A percentile compares a stretch with the other conserved stretches of the same genome.
Evolutionary conservation across 371 early-diverging fungal genomes (phyloP).

Genomic region (Actinomortierella ambigua): DNA sequence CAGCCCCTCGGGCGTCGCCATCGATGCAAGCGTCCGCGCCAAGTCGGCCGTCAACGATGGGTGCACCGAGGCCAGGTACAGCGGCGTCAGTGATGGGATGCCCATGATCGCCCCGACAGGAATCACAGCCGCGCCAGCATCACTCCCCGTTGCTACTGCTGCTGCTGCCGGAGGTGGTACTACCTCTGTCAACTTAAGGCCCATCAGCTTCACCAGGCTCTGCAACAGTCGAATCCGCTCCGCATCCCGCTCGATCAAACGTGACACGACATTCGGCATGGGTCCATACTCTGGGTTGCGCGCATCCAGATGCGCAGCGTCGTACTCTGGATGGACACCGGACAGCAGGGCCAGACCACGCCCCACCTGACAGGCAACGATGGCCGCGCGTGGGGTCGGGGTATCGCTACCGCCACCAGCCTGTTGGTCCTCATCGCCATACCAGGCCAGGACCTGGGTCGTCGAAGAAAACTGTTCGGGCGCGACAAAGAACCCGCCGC

Average conservation of each 20-base stretch:
- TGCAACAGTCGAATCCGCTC: constrained; percentile 55
- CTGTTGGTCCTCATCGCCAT: constrained; percentile 48
- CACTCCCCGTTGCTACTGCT: background rate
- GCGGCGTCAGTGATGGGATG: constrained; percentile 54
- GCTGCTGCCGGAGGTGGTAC: constrained; percentile 21
- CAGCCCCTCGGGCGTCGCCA: constrained; percentile 20
- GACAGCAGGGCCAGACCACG: constrained; percentile 69
- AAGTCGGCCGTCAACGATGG: constrained; percentile 36
- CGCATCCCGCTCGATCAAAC: constrained; percentile 50
- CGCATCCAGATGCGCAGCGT: constrained; percentile 52
- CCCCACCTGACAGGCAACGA: constrained; percentile 64
- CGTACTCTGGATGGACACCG: constrained; percentile 80
- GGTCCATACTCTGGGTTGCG: constrained; percentile 44
- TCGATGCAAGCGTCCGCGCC: constrained; percentile 15
- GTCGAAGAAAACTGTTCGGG: constrained; percentile 48
- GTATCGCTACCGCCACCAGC: constrained; percentile 5
- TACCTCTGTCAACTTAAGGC: constrained; percentile 49
- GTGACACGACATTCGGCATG: constrained; percentile 47
- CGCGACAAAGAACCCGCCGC: constrained; percentile 79
- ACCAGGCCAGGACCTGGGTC: constrained; percentile 65
- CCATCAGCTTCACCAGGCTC: constrained; percentile 56
- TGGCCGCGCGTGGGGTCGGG: constrained; percentile 47
- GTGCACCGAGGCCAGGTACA: constrained; percentile 57
- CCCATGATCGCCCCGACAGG: constrained; percentile 43
- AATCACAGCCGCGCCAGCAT: constrained; percentile 20